Conservation (phyloP, 352 stramenopile genomes). For the Phytophthora ohioensis region DNA sequence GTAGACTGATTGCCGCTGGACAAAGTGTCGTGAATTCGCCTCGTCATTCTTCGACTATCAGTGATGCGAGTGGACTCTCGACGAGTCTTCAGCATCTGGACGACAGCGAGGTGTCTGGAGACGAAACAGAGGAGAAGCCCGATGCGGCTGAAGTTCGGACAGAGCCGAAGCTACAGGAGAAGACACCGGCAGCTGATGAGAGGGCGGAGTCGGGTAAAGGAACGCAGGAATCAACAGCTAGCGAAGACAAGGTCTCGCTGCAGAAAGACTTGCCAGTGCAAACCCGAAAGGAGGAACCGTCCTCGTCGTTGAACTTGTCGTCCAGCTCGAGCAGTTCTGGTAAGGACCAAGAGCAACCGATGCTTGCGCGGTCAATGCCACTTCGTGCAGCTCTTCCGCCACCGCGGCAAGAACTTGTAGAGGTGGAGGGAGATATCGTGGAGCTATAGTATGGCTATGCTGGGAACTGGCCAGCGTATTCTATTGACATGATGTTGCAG, state of each 20-base stretch:
- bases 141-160: constrained; percentile 14
- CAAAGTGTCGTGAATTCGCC: constrained; percentile 51
- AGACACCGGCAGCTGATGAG: constrained; percentile 5
- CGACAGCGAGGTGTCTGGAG: constrained; percentile 34
- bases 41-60: constrained; percentile 38
- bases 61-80: constrained; percentile 40
- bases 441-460: constrained; percentile 44
- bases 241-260: neutral
- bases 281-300: constrained; percentile 6
- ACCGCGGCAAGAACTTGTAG: constrained; percentile 55
- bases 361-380: constrained; percentile 43
- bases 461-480: constrained; percentile 19
- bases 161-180: constrained; percentile 3
- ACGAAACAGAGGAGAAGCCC: constrained; percentile 44
- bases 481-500: constrained; percentile 21
- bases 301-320: constrained; percentile 21
- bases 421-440: constrained; percentile 71
- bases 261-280: constrained; percentile 3
- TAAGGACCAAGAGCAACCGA: constrained; percentile 36
- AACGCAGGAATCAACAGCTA: neutral
- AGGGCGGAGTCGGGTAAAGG: constrained; percentile 6
- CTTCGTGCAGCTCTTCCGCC: constrained; percentile 42
- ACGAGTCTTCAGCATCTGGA: constrained; percentile 40
- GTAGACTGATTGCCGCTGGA: constrained; percentile 69
- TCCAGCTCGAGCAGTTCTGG: constrained; percentile 22